Conservation (phyloP, 129 eudicot genomes). For the Saussurea involucrata region DNA sequence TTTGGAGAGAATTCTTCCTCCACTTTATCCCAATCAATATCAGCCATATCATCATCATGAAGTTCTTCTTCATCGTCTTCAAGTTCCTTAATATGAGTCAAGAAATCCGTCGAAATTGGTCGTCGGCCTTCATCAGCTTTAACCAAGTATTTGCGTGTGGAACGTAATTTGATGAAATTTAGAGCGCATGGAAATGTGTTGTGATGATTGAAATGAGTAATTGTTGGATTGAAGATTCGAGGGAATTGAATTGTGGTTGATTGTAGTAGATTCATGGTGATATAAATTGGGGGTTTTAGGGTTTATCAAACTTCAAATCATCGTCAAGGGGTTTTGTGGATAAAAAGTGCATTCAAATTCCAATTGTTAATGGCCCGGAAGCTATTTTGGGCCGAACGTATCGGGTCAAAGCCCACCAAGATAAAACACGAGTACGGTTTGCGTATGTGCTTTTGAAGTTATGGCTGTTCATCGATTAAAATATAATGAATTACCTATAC, state of each 20-base stretch:
- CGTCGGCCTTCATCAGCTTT: conserved; percentile 29
- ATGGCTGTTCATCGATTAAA: too few relatives aligned
- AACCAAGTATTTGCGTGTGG: conserved; percentile 11
- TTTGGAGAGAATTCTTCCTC: conserved; percentile 49
- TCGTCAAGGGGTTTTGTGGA: neutral
- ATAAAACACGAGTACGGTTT: neutral
- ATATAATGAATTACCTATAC: too few relatives aligned
- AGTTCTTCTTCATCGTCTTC: conserved; percentile 29
- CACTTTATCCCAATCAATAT: conserved; percentile 43
- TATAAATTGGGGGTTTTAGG: conserved; percentile 21
- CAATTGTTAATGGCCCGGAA: neutral
- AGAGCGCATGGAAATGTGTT: conserved; percentile 13
- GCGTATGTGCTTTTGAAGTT: too few relatives aligned
- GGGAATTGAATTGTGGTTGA: conserved; percentile 16
- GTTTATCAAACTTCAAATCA: conserved; percentile 29
- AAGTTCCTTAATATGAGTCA: conserved; percentile 29
- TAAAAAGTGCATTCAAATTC: neutral
- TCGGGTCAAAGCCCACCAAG: neutral
- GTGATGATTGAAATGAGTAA: conserved; percentile 16
- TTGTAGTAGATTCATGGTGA: conserved; percentile 27
- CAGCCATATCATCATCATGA: conserved; percentile 33
- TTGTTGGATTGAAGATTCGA: neutral
- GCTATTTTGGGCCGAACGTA: neutral
- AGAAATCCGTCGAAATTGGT: conserved; percentile 28
- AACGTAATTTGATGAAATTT: conserved; percentile 7